These are phyloP conservation scores for Capronia epimyces DNA, from an alignment of 2,329 filamentous ascomycete genomes.

Conservation along the genomic window DNA sequence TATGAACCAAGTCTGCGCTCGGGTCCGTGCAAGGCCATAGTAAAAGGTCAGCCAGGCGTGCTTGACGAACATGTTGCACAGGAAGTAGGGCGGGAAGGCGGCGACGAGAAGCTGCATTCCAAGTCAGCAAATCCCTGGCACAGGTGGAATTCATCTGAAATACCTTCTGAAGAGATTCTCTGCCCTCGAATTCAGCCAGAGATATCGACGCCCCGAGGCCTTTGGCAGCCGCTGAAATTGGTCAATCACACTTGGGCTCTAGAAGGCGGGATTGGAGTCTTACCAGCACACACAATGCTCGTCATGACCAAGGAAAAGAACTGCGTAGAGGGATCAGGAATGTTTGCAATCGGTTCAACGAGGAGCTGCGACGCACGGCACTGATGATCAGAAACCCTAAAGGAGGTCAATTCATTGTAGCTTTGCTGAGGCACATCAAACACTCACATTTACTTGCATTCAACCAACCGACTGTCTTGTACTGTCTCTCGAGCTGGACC, in stretches of 20 bases:
- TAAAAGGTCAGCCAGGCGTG: constrained; percentile 26
- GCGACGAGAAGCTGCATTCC: constrained; percentile 17
- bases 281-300: constrained; percentile 18
- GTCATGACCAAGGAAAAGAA: constrained; percentile 24
- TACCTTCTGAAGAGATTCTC: constrained; percentile 20
- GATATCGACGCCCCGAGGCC: constrained; percentile 20
- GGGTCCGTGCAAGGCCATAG: constrained; percentile 21
- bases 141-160: not conserved
- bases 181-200: constrained; percentile 9
- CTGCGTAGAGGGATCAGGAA: constrained; percentile 11
- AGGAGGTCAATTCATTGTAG: constrained; percentile 1
- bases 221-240: constrained; percentile 18
- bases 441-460: constrained; percentile 23
- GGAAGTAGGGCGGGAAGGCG: constrained; percentile 21
- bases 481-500: constrained; percentile 22
- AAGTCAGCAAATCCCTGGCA: not conserved
- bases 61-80: constrained; percentile 26
- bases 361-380: constrained; percentile 8
- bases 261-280: not conserved
- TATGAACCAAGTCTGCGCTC: constrained; percentile 18
- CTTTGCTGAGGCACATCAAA: not conserved
- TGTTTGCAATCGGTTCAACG: not conserved
- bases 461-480: constrained; percentile 12
- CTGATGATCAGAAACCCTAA: constrained; percentile 19
- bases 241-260: constrained; percentile 2